These are phyloP conservation scores for Aeminium ludgeri DNA, from an alignment of 495 filamentous ascomycete genomes.

Conservation along the genomic window DNA sequence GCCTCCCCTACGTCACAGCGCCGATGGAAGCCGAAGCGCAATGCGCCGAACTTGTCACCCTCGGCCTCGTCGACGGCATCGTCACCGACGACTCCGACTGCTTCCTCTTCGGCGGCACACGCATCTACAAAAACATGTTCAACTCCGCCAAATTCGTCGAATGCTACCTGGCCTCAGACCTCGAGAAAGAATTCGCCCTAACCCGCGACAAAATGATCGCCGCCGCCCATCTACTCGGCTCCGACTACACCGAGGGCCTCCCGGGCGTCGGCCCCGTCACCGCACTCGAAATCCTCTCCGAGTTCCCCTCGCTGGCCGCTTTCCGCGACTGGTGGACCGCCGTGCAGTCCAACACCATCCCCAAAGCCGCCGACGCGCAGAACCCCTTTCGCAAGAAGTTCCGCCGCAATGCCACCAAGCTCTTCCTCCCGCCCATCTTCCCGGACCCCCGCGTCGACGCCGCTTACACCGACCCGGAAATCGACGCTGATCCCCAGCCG, in stretches of 20 bases:
- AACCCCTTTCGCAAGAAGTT: conserved; percentile 70
- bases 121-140: conserved; percentile 99
- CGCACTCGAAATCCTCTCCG: conserved; percentile 79
- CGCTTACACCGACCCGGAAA: conserved; percentile 73
- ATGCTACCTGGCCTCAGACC: conserved; percentile 75
- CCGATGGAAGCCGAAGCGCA: conserved; percentile 99
- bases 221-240: conserved; percentile 76
- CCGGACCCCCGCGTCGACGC: conserved; percentile 56
- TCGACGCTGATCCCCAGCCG: conserved; percentile 55
- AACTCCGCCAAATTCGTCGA: conserved; percentile 94
- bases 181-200: conserved; percentile 78
- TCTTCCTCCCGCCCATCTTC: conserved; percentile 68
- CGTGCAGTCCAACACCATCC: conserved; percentile 43
- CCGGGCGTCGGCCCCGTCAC: conserved; percentile 84
- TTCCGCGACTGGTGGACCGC: conserved; percentile 80
- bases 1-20: conserved; percentile 87
- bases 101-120: conserved; percentile 91
- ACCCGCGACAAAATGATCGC: conserved; percentile 67
- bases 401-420: conserved; percentile 48
- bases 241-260: conserved; percentile 87
- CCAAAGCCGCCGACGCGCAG: conserved; percentile 35
- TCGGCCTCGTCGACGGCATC: conserved; percentile 87
- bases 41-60: conserved; percentile 72
- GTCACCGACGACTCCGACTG: conserved; percentile 96
- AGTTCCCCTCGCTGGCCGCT: conserved; percentile 49